Base-by-base conservation (phyloP, 257 asterid genomes). In the Ophiorrhiza pumila region DNA sequence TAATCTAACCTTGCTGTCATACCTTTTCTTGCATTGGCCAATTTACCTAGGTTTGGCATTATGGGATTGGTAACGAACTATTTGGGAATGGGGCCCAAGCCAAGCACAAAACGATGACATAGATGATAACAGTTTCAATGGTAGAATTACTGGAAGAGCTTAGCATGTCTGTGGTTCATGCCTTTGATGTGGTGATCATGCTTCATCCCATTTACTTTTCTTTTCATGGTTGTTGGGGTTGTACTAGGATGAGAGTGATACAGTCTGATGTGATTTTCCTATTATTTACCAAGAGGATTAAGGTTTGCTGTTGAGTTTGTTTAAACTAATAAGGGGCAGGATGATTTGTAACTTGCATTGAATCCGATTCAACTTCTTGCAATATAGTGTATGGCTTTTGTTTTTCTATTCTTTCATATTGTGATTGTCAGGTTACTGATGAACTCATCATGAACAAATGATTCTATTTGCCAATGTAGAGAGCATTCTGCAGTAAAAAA, bases 1-100 rank as follows among this genome's bases (percentile, higher is more conserved):
- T 18, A 20, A 47, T 56, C 63, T 53, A 34, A 52, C 62, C 45
- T 10, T 56, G 65, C 62, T 58, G 32, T 43, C 47, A 15, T 57
- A 4, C 76, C 59, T 27, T 34, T 41, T 9, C 35, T 23, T 37
- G 39, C 18, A 3, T 37, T 49, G 50, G 61, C 35, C 50, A n/a
- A 10, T 12, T 20, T 15, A 14, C 23, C 71, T 83, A 91, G 92
- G 96, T 91, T 91, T 55, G 97, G 91, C 31, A 86, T 91, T 43
- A 91, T 91, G 97, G 97, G 97, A 10, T 71, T 89, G 87, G 85
- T 87, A 82, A 89, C 97, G 5, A 89, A 84, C 84, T 89, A 91
- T 87, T 78, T 85, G 83, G 96, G 97, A 22, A 23, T 87, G 73
- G 96, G 92, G 64, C 91, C 93, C 56, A 85, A 86, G 56, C 75